Evolutionary conservation across 2,329 filamentous ascomycete species (phyloP), one percentile per base, ranked within the genome.

Genomic region (Stemphylium vesicarium): DNA sequence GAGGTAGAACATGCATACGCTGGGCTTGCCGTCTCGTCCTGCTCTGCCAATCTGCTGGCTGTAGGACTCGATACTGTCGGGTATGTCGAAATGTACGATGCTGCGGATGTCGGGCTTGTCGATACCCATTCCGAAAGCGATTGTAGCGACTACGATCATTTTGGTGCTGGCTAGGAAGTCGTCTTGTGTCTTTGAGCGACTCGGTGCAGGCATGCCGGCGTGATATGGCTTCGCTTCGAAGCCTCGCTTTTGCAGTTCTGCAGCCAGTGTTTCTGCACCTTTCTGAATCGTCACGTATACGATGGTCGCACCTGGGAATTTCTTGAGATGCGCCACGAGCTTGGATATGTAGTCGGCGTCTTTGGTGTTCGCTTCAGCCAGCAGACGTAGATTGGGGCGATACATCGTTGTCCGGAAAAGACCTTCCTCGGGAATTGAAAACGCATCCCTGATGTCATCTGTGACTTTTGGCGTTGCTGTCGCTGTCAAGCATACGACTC

Each of bases 91-190:
- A 71, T 99, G 95, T 37, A 98, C 90, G 33, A 99, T 93, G 72
- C 96, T 98, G 16, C 94, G 89, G 40, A 98, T 95, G 72, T 99
- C 89, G 0, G 92, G 85, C 74, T 98, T 98, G 79, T 99, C 94
- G 62, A 98, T 98, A 6, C 94, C 94, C 95, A 99, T 99, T 4
- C 94, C 95, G 72, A 99, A 99, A 12, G 94, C 94, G 73, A 98
- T 97, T 0, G 94, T 99, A 16, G 94, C 95, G 33, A 98, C 93
- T 29, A 99, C 94, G 22, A 98, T 89, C 66, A 96, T 89, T 68
- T 88, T 83, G 38, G 80, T 77, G 11, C 92, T 91, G 29, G 77
- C 79, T 72, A 98, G 92, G 92, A 95, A 99, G 10, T 85, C 74
- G 56, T 85, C 84, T 73, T 98, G 93, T 3, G 93, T 84, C 15